Evolutionary conservation across 2,329 filamentous ascomycete species (phyloP).

Genomic region (Aspergillus niger): DNA sequence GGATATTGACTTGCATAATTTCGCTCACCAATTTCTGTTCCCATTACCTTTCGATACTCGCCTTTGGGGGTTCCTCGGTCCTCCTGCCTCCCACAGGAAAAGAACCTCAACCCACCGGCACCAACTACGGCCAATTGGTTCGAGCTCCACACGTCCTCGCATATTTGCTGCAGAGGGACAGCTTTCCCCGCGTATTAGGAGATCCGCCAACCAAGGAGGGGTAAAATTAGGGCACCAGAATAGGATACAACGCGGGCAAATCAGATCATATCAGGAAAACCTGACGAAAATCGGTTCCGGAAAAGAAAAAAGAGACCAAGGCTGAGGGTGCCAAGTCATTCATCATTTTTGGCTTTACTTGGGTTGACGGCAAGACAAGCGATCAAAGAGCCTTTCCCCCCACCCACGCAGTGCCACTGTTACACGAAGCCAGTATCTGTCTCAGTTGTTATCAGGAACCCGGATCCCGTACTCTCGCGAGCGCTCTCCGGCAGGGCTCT

Average conservation of each 20-base stretch:
- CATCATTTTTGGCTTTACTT: slow-evolving; percentile 12
- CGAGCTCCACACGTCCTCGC: slow-evolving; percentile 28
- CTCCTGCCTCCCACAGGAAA: slow-evolving; percentile 6
- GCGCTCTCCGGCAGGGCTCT: slow-evolving; percentile 46
- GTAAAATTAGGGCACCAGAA: slow-evolving; percentile 22
- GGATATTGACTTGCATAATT: slow-evolving; percentile 30
- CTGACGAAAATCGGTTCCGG: slow-evolving; percentile 19
- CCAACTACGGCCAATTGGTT: slow-evolving; percentile 33
- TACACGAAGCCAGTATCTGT: slow-evolving; percentile 26
- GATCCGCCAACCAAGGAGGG: slow-evolving; percentile 35
- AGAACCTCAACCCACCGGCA: slow-evolving; percentile 18
- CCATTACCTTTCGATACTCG: slow-evolving; percentile 11
- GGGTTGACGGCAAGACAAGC: slow-evolving; percentile 10
- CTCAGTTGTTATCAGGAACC: slow-evolving; percentile 28
- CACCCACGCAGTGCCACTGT: slow-evolving; percentile 18
- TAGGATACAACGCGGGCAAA: slow-evolving; percentile 25
- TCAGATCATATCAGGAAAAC: slow-evolving; percentile 18
- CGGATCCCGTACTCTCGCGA: slow-evolving; percentile 30
- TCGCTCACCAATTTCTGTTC: slow-evolving; percentile 20
- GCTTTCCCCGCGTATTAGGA: slow-evolving; percentile 38
- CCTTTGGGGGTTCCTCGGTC: slow-evolving; percentile 10
- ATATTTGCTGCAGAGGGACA: slow-evolving; percentile 32
- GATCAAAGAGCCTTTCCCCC: slow-evolving; percentile 11
- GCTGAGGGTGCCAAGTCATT: slow-evolving; percentile 18
- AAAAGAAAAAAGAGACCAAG: slow-evolving; percentile 10